Evolutionary conservation across 345 rosid species (phyloP).

Genomic region (Ceriops tagal): DNA sequence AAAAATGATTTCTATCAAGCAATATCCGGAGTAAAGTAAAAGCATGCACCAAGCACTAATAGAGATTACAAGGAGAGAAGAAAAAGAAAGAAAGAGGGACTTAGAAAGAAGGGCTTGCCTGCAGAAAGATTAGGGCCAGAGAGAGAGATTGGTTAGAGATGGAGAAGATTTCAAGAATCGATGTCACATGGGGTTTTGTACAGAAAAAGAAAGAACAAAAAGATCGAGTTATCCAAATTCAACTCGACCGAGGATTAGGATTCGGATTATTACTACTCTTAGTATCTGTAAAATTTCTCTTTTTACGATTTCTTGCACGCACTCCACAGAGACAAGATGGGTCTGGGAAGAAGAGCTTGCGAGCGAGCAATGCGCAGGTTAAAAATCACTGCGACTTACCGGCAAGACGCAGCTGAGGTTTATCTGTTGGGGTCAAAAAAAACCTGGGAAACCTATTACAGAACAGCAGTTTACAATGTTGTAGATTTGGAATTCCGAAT

Average conservation of each 20-base stretch:
- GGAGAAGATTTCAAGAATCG: background rate
- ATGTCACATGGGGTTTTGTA: background rate
- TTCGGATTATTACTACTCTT: background rate
- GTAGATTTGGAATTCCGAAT: too few relatives aligned
- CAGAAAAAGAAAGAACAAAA: background rate
- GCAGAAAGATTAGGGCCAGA: conserved; percentile 14
- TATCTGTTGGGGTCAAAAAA: too few relatives aligned
- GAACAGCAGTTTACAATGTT: too few relatives aligned
- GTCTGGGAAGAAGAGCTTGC: background rate
- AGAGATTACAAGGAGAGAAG: background rate
- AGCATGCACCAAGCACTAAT: background rate
- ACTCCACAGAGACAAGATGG: background rate
- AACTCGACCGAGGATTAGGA: background rate
- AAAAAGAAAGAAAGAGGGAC: background rate
- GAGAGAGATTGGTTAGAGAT: background rate
- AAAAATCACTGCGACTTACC: background rate
- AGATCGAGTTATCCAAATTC: background rate
- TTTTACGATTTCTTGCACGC: too few relatives aligned
- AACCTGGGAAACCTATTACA: too few relatives aligned
- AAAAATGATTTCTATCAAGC: conserved; percentile 21
- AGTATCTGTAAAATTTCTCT: too few relatives aligned
- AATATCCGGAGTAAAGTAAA: conserved; percentile 3
- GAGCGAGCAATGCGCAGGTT: background rate
- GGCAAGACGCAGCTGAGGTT: background rate
- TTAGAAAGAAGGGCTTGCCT: conserved; percentile 15